Evolutionary conservation across 1,284 basidiomycete species (phyloP).

Genomic region (Rhodotorula sp.): DNA sequence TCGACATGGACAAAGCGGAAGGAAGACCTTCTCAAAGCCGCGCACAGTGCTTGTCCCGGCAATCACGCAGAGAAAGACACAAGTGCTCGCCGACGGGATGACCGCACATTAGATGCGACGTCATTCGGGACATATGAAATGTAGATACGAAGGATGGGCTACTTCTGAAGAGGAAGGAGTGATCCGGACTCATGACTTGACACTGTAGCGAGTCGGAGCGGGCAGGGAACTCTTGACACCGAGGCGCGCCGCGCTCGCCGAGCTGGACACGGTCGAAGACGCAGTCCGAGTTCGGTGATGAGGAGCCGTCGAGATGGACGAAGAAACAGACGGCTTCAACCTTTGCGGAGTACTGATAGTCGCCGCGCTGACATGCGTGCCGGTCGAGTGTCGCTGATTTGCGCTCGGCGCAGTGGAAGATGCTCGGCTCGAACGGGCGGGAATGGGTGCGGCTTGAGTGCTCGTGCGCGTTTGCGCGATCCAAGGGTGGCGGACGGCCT

Average conservation of each 20-base stretch:
- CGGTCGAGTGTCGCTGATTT: slow-evolving; percentile 3
- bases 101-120: no score
- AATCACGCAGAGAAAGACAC: no score
- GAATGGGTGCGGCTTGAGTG: background rate
- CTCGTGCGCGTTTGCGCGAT: slow-evolving; percentile 1
- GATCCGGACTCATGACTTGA: background rate
- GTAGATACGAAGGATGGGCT: no score
- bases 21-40: no score
- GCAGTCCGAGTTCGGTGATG: slow-evolving; percentile 16
- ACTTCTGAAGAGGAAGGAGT: no score
- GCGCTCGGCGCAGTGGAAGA: slow-evolving; percentile 14
- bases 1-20: no score
- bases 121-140: no score
- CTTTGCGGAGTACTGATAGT: slow-evolving; percentile 1
- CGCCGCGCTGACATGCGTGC: slow-evolving; percentile 3
- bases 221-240: background rate
- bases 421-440: slow-evolving; percentile 10
- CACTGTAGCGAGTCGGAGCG: background rate
- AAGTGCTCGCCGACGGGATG: no score
- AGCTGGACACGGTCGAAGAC: slow-evolving; percentile 4
- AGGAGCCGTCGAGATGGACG: slow-evolving; percentile 18
- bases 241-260: background rate
- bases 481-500: slow-evolving; percentile 57
- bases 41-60: no score
- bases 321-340: slow-evolving; percentile 19